Evolutionary conservation across 2,329 filamentous ascomycete species (phyloP).

Genomic region (Byssothecium circinans): DNA sequence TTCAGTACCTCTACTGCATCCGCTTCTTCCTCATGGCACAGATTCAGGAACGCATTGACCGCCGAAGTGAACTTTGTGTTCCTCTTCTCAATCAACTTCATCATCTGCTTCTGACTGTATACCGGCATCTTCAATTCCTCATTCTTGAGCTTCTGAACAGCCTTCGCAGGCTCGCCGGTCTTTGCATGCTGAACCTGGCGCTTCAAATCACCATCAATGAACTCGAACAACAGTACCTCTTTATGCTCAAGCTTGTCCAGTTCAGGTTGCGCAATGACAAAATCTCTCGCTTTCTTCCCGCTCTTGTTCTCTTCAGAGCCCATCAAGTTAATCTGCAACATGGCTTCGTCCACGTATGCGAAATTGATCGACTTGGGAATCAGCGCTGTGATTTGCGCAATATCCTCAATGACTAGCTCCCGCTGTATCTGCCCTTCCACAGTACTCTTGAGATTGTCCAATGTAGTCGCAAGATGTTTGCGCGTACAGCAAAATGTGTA

Average conservation of each 20-base stretch:
- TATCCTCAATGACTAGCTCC: conserved; percentile 71
- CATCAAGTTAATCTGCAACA: conserved; percentile 77
- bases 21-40: conserved; percentile 63
- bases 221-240: conserved; percentile 87
- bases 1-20: conserved; percentile 71
- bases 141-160: conserved; percentile 68
- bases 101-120: conserved; percentile 91
- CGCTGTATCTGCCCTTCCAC: conserved; percentile 82
- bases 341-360: conserved; percentile 80
- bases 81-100: conserved; percentile 82
- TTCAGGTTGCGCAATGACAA: conserved; percentile 39
- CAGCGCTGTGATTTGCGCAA: conserved; percentile 77
- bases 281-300: conserved; percentile 55
- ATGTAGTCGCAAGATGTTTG: conserved; percentile 88
- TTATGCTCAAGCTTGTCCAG: conserved; percentile 50
- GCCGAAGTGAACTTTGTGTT: conserved; percentile 81
- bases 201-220: conserved; percentile 87
- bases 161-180: conserved; percentile 71
- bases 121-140: conserved; percentile 90
- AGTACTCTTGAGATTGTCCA: conserved; percentile 80
- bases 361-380: conserved; percentile 80
- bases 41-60: conserved; percentile 74
- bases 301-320: conserved; percentile 69
- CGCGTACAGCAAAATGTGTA: conserved; percentile 94
- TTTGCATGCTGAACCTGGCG: conserved; percentile 72